Evolutionary conservation across 192 early-diverging fungal genomes (phyloP).

Genomic region (Coemansia javaensis): DNA sequence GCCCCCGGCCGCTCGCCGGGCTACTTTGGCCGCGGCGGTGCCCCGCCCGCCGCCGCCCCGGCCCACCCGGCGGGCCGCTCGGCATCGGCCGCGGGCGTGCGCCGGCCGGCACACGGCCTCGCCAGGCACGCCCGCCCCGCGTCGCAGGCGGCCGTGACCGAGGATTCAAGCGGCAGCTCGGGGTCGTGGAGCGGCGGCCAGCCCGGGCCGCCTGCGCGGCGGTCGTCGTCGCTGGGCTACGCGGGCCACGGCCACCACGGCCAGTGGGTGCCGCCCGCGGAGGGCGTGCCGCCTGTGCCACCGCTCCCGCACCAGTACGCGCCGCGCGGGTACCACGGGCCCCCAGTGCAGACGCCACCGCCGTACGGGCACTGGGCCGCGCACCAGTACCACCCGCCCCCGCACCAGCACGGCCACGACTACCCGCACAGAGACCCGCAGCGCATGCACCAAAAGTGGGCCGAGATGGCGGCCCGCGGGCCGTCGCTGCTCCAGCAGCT

Average conservation of each 20-base stretch:
- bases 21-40: constrained; percentile 1
- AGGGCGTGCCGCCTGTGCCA: constrained; percentile 28
- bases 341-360: neutral
- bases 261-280: neutral
- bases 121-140: constrained; percentile 10
- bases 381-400: neutral
- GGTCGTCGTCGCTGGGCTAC: constrained; percentile 22
- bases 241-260: neutral
- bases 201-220: constrained; percentile 17
- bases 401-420: neutral
- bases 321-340: too few relatives aligned
- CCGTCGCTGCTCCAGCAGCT: constrained; percentile 48
- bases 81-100: constrained; percentile 2
- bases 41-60: neutral
- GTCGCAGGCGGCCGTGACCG: constrained; percentile 8
- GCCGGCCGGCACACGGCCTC: constrained; percentile 25
- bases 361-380: constrained; percentile 1
- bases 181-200: constrained; percentile 39
- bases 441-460: constrained; percentile 14
- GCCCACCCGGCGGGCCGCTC: neutral
- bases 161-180: constrained; percentile 15
- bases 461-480: constrained; percentile 25
- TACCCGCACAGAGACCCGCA: constrained; percentile 8
- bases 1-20: constrained; percentile 8
- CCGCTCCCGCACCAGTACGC: constrained; percentile 20